Percentiles rank a stretch among this genome's conserved stretches.
Evolutionary conservation across 495 filamentous ascomycete species (phyloP).

Genomic region (Evansstolkia leycettana): DNA sequence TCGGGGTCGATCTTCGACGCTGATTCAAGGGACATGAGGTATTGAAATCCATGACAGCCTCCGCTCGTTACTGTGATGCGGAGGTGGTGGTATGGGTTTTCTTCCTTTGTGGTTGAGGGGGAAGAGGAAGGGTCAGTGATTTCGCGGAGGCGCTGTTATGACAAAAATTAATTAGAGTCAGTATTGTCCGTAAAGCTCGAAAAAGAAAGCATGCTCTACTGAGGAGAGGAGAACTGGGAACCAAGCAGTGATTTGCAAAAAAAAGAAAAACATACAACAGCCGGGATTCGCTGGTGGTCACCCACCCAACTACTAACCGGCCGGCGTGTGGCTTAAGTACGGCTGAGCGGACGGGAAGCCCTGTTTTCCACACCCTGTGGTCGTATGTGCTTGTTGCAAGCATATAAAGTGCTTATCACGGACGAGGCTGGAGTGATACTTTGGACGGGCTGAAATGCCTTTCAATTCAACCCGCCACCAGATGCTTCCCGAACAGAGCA

Average conservation of each 20-base stretch:
- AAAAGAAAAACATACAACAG: conserved; percentile 33
- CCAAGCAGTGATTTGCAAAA: conserved; percentile 18
- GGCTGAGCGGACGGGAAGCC: conserved; percentile 38
- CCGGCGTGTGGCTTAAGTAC: conserved; percentile 40
- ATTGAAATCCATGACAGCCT: conserved; percentile 97
- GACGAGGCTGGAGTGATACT: background rate
- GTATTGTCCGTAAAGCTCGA: conserved; percentile 2
- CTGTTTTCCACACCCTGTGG: conserved; percentile 39
- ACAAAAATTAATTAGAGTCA: conserved; percentile 9
- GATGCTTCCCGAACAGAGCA: no score
- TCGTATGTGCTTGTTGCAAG: conserved; percentile 23
- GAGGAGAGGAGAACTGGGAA: background rate
- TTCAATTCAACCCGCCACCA: no score
- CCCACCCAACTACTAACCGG: conserved; percentile 38
- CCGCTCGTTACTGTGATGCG: conserved; percentile 85
- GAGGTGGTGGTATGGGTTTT: conserved; percentile 71
- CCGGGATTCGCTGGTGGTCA: conserved; percentile 38
- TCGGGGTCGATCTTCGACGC: conserved; percentile 44
- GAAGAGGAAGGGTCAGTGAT: conserved; percentile 35
- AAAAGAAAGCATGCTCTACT: conserved; percentile 1
- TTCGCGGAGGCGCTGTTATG: conserved; percentile 50
- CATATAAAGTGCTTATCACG: conserved; percentile 7
- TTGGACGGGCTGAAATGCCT: background rate
- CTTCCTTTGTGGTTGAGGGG: conserved; percentile 43
- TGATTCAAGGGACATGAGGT: conserved; percentile 75